Conservation (phyloP, 2,329 filamentous ascomycete genomes). For the Volutella citrinella region DNA sequence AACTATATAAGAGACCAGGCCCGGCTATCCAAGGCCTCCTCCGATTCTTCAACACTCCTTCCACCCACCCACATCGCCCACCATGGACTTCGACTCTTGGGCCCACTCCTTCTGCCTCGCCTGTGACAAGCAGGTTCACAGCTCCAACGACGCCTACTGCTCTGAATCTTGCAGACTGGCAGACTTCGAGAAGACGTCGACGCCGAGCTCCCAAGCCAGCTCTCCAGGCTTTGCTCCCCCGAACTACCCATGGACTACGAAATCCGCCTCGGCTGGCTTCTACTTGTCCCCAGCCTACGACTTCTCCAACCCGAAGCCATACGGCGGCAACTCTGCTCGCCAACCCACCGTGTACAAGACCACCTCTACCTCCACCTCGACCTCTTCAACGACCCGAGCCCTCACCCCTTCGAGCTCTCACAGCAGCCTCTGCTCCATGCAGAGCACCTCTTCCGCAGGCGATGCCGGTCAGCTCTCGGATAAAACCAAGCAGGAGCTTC, state of each 20-base stretch:
- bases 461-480: conserved; percentile 64
- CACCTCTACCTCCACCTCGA: no score
- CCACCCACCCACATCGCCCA: conserved; percentile 3
- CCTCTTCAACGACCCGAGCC: conserved; percentile 35
- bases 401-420: conserved; percentile 75
- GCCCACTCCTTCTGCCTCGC: conserved; percentile 89
- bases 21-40: no score
- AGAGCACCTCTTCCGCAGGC: conserved; percentile 56
- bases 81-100: conserved; percentile 64
- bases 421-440: conserved; percentile 78
- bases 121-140: conserved; percentile 78
- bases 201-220: conserved; percentile 55
- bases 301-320: conserved; percentile 63
- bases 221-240: conserved; percentile 52
- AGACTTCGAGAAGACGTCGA: conserved; percentile 73
- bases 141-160: conserved; percentile 79
- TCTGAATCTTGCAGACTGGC: conserved; percentile 87
- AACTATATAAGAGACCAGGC: conserved; percentile 11
- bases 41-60: no score
- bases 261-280: conserved; percentile 46
- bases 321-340: conserved; percentile 47
- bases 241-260: conserved; percentile 49
- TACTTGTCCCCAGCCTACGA: conserved; percentile 73
- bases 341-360: no score
- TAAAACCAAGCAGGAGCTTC: conserved; percentile 74